Evolutionary conservation across 2,329 filamentous ascomycete species (phyloP).

Genomic region (Zasmidium citrigriseum): DNA sequence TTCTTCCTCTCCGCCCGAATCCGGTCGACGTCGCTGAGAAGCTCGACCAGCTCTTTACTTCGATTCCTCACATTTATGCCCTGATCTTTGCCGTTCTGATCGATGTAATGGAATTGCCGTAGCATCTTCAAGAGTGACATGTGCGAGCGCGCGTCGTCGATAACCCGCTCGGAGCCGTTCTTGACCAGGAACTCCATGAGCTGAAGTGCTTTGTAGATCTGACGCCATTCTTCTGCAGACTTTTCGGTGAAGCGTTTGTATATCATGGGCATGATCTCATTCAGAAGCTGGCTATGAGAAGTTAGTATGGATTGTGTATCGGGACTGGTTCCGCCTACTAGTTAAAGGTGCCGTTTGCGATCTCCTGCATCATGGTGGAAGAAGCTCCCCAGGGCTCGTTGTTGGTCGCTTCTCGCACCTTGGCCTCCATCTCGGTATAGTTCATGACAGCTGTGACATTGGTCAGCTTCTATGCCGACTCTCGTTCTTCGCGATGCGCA

Average conservation of each 20-base stretch:
- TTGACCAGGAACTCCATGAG: slow-evolving; percentile 96
- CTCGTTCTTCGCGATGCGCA: slow-evolving; percentile 45
- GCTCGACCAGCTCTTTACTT: slow-evolving; percentile 90
- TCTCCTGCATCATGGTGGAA: slow-evolving; percentile 90
- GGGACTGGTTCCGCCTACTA: slow-evolving; percentile 65
- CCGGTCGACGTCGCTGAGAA: slow-evolving; percentile 87
- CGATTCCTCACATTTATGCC: slow-evolving; percentile 96
- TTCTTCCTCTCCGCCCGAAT: slow-evolving; percentile 81
- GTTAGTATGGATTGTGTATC: slow-evolving; percentile 5
- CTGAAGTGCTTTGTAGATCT: slow-evolving; percentile 97
- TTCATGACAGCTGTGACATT: slow-evolving; percentile 81
- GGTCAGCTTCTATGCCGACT: not conserved
- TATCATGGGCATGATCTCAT: slow-evolving; percentile 99
- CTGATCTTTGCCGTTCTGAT: slow-evolving; percentile 96
- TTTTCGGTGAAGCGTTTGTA: slow-evolving; percentile 99
- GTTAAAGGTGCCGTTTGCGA: slow-evolving; percentile 95
- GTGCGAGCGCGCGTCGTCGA: slow-evolving; percentile 94
- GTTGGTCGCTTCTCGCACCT: slow-evolving; percentile 94
- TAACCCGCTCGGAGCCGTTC: slow-evolving; percentile 94
- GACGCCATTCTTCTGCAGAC: slow-evolving; percentile 95
- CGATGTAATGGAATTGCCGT: slow-evolving; percentile 95
- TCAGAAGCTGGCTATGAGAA: slow-evolving; percentile 76
- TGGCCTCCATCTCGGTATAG: slow-evolving; percentile 89
- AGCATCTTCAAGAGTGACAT: slow-evolving; percentile 97
- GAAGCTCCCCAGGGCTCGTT: slow-evolving; percentile 96